Base-by-base conservation (phyloP, 2,329 filamentous ascomycete genomes). In the Aquanectria penicillioides region DNA sequence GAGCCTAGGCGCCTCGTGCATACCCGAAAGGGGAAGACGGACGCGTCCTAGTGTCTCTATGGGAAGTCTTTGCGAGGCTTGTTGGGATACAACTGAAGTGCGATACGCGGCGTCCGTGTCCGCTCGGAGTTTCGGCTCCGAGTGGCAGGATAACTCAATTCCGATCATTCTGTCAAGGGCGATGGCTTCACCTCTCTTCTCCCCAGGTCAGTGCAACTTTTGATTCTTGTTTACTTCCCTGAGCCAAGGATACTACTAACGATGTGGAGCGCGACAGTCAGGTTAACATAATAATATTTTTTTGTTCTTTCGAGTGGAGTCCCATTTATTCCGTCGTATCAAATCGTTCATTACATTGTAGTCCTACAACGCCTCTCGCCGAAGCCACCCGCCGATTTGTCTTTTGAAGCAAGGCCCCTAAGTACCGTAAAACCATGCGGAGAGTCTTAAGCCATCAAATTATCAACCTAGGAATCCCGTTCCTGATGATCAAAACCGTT, bases 61-160 rank as follows among this genome's bases (percentile, higher is more conserved):
- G 92, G 92, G 90, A 90, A 92, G 92, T 88, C 89, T 84, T 90
- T 93, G 91, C 91, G 91, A 91, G 94, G 92, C 94, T 94, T 88
- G 91, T 94, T 73, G 66, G 63, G 61, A 66, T 68, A 67, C 76
- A 74, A 88, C 91, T 93, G 92, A 84, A 95, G 92, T 94, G 90
- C 92, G 92, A 95, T 95, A 93, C 90, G 91, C 91, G 86, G 92
- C 92, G 87, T 94, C 57, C 51, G 53, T 50, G 46, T 52, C 48
- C 47, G 59, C 29, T 54, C 11, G 40, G 47, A 36, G 55, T 46
- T 37, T 15, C n/a, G n/a, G 28, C 48, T 22, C 66, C 56, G 46
- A 65, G 64, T 61, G 63, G 71, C 76, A 41, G 55, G 74, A 89
- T 75, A 83, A 93, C 92, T 92, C 90, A 89, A 94, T 93, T 93